These are phyloP conservation scores for Salvia sclarea DNA, from an alignment of 305 asterid species.

Conservation along the genomic window DNA sequence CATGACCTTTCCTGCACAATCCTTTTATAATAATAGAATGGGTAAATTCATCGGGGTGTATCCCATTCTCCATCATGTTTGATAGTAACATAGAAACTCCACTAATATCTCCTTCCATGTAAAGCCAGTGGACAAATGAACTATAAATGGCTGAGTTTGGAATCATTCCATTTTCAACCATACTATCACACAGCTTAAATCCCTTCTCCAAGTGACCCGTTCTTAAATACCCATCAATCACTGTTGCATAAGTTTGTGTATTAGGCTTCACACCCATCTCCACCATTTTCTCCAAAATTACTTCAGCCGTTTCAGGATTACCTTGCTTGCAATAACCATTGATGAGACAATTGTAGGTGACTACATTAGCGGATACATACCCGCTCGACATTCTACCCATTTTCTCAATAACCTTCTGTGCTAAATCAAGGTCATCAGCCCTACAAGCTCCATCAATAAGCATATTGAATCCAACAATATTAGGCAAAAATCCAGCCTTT, in stretches of 20 bases:
- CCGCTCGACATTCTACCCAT: constrained; percentile 52
- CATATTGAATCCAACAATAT: constrained; percentile 65
- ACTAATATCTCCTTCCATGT: constrained; percentile 57
- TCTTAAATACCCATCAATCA: constrained; percentile 74
- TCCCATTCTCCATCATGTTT: constrained; percentile 58
- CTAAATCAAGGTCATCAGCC: constrained; percentile 47
- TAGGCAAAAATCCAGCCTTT: constrained; percentile 62
- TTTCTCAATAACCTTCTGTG: constrained; percentile 50
- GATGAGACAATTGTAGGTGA: constrained; percentile 62
- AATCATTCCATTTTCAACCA: constrained; percentile 57
- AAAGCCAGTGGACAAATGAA: constrained; percentile 60
- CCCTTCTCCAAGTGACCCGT: constrained; percentile 59
- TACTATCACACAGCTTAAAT: constrained; percentile 53
- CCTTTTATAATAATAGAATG: constrained; percentile 56
- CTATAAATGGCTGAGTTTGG: constrained; percentile 65
- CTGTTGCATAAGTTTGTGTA: constrained; percentile 62
- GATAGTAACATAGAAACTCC: constrained; percentile 58
- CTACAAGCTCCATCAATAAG: constrained; percentile 71
- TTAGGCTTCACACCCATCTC: constrained; percentile 54
- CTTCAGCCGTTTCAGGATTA: constrained; percentile 47
- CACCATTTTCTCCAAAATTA: constrained; percentile 51
- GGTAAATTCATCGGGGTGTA: constrained; percentile 54
- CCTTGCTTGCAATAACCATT: constrained; percentile 76
- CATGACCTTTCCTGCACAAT: constrained; percentile 52
- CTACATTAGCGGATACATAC: constrained; percentile 44